These are phyloP conservation scores for Cadophora sp. DNA, from an alignment of 2,329 filamentous ascomycete species.

Conservation along the genomic window DNA sequence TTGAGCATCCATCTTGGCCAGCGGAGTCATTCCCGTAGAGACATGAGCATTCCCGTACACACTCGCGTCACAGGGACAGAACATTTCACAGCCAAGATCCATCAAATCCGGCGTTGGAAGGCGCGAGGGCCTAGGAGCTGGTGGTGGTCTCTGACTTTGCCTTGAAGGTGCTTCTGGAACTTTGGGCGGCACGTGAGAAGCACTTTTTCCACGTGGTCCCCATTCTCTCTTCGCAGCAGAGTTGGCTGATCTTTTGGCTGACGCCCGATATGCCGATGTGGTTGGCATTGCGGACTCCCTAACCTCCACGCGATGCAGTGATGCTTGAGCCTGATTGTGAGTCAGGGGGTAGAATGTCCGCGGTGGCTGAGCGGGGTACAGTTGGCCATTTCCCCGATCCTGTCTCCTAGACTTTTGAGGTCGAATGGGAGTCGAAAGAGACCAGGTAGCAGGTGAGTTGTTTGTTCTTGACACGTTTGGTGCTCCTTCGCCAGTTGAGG, in stretches of 20 bases:
- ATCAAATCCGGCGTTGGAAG: conserved; percentile 39
- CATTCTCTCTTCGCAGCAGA: background rate
- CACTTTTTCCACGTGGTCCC: background rate
- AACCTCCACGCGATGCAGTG: background rate
- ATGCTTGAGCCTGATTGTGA: background rate
- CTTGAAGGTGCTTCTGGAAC: conserved; percentile 25
- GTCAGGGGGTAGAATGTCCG: background rate
- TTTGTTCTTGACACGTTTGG: background rate
- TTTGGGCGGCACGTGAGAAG: conserved; percentile 19
- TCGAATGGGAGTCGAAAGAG: background rate
- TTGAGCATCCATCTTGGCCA: conserved; percentile 28
- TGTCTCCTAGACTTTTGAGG: background rate
- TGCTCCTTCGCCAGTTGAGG: background rate
- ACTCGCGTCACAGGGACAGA: conserved; percentile 25
- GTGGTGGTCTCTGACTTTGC: conserved; percentile 28
- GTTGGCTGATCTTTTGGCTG: conserved; percentile 8
- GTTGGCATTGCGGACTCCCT: too few relatives aligned
- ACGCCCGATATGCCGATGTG: background rate
- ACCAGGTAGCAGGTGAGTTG: background rate
- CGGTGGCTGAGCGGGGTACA: background rate
- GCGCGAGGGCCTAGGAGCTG: conserved; percentile 35
- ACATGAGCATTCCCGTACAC: background rate
- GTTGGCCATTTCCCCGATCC: background rate
- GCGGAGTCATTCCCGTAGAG: background rate
- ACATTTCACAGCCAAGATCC: conserved; percentile 26